Percentiles rank a stretch among this genome's conserved stretches.
Conservation (phyloP, 495 filamentous ascomycete genomes). For the Xylaria scruposa region DNA sequence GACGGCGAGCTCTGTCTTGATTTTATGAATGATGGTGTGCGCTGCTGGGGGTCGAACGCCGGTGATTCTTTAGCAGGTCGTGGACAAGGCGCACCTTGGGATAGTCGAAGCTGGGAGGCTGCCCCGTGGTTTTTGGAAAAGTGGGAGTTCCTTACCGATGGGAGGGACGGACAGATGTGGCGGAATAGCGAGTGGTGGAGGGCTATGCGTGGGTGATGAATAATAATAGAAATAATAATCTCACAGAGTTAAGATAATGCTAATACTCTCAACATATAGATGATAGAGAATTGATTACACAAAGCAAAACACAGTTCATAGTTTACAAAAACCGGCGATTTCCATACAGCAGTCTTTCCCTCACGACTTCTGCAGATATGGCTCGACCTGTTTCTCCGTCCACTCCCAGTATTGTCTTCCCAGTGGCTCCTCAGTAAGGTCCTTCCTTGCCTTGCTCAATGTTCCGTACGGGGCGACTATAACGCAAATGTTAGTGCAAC, state of each 20-base stretch:
- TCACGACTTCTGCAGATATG: neutral
- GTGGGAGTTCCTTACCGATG: conserved; percentile 25
- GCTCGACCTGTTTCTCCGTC: conserved; percentile 43
- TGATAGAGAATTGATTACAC: neutral
- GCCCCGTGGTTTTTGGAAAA: conserved; percentile 26
- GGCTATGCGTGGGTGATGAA: neutral
- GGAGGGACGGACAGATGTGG: conserved; percentile 10
- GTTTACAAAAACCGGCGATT: neutral
- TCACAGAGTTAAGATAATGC: neutral
- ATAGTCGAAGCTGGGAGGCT: conserved; percentile 25
- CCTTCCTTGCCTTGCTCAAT: conserved; percentile 5
- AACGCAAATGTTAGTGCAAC: neutral
- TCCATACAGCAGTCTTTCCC: neutral
- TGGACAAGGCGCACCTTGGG: conserved; percentile 23
- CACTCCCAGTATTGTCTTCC: conserved; percentile 47
- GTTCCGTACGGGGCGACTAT: neutral
- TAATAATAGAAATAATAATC: neutral
- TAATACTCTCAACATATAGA: neutral
- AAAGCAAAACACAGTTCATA: neutral
- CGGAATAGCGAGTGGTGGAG: conserved; percentile 19
- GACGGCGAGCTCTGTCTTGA: conserved; percentile 35
- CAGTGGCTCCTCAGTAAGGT: conserved; percentile 37
- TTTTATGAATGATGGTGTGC: conserved; percentile 32
- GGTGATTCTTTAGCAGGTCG: conserved; percentile 11
- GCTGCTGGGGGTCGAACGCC: conserved; percentile 33